phyloP scores from a whole-genome alignment of 345 rosid genomes.

The Camelina sativa region DNA sequence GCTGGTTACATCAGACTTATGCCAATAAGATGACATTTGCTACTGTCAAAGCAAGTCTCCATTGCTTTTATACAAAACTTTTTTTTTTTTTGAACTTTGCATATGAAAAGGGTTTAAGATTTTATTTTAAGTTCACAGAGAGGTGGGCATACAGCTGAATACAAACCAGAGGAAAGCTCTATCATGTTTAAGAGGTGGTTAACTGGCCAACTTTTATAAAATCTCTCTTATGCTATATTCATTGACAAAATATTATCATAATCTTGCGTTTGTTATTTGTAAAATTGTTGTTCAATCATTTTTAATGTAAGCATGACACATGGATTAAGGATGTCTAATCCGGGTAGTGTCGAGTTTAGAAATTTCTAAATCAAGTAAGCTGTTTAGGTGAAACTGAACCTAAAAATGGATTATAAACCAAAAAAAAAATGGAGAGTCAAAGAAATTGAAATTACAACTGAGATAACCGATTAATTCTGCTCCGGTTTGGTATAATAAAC shows the following conservation, averaged over 20 bases:
- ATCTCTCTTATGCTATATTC: not conserved
- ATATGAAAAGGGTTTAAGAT: not conserved
- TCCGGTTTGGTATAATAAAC: slow-evolving; percentile 9
- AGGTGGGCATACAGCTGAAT: not conserved
- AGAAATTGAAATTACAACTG: not conserved
- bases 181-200: slow-evolving; percentile 8
- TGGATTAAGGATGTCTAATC: no score
- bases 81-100: not conserved
- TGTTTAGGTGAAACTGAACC: no score
- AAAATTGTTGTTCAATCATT: not conserved
- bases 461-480: not conserved
- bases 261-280: not conserved
- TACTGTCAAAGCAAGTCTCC: slow-evolving; percentile 54
- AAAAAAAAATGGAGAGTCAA: not conserved
- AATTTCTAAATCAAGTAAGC: no score
- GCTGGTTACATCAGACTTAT: slow-evolving; percentile 56
- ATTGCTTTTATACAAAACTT: no score
- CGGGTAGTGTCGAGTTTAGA: no score
- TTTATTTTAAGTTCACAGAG: not conserved
- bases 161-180: not conserved
- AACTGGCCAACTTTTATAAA: not conserved
- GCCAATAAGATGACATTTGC: slow-evolving; percentile 47
- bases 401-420: no score
- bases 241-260: no score
- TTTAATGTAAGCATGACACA: no score